A percentile compares a stretch with the other conserved stretches of the same genome.
Evolutionary conservation across 2,329 filamentous ascomycete species (phyloP).

Genomic region (Sphaerostilbella broomeana): DNA sequence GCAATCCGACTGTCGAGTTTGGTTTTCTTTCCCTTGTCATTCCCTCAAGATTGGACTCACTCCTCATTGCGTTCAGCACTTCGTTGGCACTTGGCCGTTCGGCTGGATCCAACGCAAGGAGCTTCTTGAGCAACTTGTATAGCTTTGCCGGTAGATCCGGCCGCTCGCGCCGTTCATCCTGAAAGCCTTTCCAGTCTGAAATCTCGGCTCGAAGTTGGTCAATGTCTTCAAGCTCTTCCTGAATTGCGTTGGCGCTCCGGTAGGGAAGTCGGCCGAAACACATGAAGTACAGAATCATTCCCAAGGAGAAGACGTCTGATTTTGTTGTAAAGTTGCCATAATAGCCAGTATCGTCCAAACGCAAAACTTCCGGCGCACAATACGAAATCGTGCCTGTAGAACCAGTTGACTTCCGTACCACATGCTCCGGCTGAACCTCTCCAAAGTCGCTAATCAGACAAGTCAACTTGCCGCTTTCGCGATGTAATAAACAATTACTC

Average conservation of each 20-base stretch:
- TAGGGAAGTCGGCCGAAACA: constrained; percentile 91
- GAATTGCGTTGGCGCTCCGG: constrained; percentile 69
- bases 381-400: constrained; percentile 96
- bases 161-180: constrained; percentile 65
- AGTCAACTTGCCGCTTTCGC: constrained; percentile 60
- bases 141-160: constrained; percentile 80
- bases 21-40: constrained; percentile 29
- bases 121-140: constrained; percentile 73
- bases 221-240: constrained; percentile 89
- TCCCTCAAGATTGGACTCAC: constrained; percentile 48
- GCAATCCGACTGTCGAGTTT: constrained; percentile 34
- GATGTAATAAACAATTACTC: constrained; percentile 86
- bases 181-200: constrained; percentile 77
- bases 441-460: constrained; percentile 97
- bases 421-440: constrained; percentile 82
- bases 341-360: constrained; percentile 57
- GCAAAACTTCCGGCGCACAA: constrained; percentile 89
- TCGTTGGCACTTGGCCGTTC: constrained; percentile 80
- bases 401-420: constrained; percentile 78
- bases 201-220: constrained; percentile 83
- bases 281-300: constrained; percentile 98
- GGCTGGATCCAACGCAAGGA: constrained; percentile 70
- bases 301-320: constrained; percentile 95
- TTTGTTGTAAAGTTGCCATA: constrained; percentile 95
- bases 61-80: constrained; percentile 71